Percentiles rank a stretch among this genome's conserved stretches.
These are phyloP conservation scores for Echria macrotheca DNA, from an alignment of 495 filamentous ascomycete genomes.

Conservation along the genomic window DNA sequence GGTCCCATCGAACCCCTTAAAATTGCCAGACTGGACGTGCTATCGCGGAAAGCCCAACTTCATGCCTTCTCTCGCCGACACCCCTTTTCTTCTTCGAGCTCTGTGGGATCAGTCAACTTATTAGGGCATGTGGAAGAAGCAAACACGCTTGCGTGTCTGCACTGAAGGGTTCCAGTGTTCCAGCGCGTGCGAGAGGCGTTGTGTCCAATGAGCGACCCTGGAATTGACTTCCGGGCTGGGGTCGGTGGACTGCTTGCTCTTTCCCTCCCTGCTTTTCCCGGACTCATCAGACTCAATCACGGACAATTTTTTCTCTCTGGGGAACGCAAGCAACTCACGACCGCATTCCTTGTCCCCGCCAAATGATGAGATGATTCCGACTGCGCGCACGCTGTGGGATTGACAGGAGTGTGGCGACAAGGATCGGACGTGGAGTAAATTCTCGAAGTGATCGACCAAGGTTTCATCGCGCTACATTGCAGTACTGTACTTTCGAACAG, in stretches of 20 bases:
- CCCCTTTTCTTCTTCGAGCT: too few species aligned
- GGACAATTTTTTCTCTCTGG: too few species aligned
- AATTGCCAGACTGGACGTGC: constrained; percentile 4
- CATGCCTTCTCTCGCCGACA: background rate
- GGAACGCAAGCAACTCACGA: constrained; percentile 8
- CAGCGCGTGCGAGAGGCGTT: too few species aligned
- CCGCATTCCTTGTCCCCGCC: background rate
- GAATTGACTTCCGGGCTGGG: too few species aligned
- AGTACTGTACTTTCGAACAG: background rate
- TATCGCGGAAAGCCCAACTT: background rate
- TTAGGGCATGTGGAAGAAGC: too few species aligned
- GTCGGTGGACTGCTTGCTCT: too few species aligned
- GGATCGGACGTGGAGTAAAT: constrained; percentile 6
- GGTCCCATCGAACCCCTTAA: constrained; percentile 1
- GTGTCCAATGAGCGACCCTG: too few species aligned
- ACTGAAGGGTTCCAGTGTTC: too few species aligned
- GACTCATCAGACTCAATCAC: too few species aligned
- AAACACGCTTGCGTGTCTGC: too few species aligned
- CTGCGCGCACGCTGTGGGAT: constrained; percentile 7
- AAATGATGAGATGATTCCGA: background rate
- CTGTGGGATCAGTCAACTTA: too few species aligned
- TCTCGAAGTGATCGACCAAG: constrained; percentile 8
- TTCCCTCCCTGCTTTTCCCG: too few species aligned
- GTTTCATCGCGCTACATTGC: constrained; percentile 14
- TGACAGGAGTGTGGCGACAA: constrained; percentile 11